Conservation (phyloP, 805 yeast genomes). For the Wickerhamiella bombiphila region DNA sequence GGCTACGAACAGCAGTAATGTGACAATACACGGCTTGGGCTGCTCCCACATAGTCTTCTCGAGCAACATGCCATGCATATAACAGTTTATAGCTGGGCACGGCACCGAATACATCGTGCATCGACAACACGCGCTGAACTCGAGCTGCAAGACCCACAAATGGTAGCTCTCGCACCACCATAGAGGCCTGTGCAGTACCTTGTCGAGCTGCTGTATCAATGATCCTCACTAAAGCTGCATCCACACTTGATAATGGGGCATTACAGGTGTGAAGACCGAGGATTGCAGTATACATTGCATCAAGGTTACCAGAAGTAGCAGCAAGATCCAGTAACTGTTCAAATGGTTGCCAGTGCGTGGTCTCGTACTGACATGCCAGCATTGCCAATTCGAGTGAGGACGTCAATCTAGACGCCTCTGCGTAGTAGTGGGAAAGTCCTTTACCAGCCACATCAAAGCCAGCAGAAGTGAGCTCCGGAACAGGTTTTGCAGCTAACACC, state of each 20-base stretch:
- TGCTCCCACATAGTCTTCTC: constrained; percentile 30
- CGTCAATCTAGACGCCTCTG: neutral
- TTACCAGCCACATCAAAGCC: neutral
- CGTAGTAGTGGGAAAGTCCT: constrained; percentile 1
- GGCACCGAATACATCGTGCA: constrained; percentile 20
- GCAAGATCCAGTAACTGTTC: constrained; percentile 14
- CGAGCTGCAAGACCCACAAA: constrained; percentile 30
- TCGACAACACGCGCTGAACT: constrained; percentile 31
- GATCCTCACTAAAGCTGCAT: constrained; percentile 12
- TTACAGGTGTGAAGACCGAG: neutral
- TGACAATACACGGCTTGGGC: constrained; percentile 17
- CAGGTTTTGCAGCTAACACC: neutral
- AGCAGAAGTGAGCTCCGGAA: neutral
- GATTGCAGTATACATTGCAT: constrained; percentile 26
- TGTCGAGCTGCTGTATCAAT: constrained; percentile 18
- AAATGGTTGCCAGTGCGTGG: neutral
- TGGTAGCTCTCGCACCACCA: constrained; percentile 28
- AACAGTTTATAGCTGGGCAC: constrained; percentile 36
- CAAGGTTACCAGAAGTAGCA: constrained; percentile 22
- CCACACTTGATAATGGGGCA: neutral
- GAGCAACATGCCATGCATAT: constrained; percentile 36
- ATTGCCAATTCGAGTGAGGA: neutral
- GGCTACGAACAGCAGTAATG: neutral
- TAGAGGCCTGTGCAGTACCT: constrained; percentile 25
- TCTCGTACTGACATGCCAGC: neutral